phyloP scores from a whole-genome alignment of 192 early-diverging fungal species.

The Backusella mclennaniae region DNA sequence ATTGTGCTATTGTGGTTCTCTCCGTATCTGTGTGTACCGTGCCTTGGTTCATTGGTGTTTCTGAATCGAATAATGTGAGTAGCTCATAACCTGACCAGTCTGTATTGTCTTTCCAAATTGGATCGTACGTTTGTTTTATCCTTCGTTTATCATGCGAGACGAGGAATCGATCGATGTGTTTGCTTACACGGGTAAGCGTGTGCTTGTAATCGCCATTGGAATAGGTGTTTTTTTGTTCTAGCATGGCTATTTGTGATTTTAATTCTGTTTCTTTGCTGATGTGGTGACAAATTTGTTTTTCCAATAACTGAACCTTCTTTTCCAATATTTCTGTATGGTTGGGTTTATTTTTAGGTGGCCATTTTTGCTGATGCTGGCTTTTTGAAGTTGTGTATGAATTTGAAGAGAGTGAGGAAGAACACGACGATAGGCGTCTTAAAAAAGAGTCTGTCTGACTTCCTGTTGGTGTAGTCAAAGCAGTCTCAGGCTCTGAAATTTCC shows the following conservation, averaged over 20 bases:
- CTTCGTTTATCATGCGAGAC: not conserved
- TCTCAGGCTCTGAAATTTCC: not conserved
- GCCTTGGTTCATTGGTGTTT: not conserved
- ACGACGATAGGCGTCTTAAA: not conserved
- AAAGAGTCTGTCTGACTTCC: constrained; percentile 3
- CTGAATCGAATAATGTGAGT: not conserved
- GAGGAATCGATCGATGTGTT: not conserved
- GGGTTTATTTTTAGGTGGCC: not conserved
- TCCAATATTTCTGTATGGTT: not conserved
- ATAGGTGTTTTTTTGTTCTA: not conserved
- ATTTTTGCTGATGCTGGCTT: not conserved
- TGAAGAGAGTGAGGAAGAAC: not conserved
- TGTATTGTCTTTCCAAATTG: not conserved
- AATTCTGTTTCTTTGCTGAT: constrained; percentile 4
- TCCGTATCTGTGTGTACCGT: not conserved
- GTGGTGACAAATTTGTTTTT: not conserved
- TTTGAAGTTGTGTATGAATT: not conserved
- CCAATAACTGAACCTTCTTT: not conserved
- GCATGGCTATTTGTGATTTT: not conserved
- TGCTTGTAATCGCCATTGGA: not conserved
- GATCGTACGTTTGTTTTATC: not conserved
- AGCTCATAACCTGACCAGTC: constrained; percentile 6
- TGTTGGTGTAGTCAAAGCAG: not conserved
- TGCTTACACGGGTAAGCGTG: not conserved
- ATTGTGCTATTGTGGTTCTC: not conserved